A percentile compares a stretch with the other conserved stretches of the same genome.
phyloP scores from a whole-genome alignment of 257 asterid species.

The Solanum arcanum region DNA sequence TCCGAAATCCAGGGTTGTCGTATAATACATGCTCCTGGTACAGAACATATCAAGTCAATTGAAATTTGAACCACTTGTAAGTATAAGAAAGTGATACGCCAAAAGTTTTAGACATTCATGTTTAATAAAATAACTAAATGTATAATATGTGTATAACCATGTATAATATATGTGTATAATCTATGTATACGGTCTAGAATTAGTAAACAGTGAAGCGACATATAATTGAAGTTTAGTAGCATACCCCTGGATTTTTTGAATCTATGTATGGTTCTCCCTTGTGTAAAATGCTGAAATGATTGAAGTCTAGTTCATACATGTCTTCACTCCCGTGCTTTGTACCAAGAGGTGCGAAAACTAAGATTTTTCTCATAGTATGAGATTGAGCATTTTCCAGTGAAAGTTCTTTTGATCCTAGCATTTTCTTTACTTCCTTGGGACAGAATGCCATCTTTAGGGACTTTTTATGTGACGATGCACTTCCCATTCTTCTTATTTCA shows the following conservation, averaged over 20 bases:
- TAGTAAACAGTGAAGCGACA: background rate
- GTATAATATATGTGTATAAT: background rate
- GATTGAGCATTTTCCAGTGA: slow-evolving; percentile 13
- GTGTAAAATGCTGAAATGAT: slow-evolving; percentile 10
- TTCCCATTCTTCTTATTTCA: background rate
- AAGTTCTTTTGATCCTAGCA: slow-evolving; percentile 4
- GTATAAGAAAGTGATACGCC: background rate
- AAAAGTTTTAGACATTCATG: background rate
- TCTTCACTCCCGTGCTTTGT: slow-evolving; percentile 22
- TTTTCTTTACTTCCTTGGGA: slow-evolving; percentile 13
- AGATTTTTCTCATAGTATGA: slow-evolving; percentile 17
- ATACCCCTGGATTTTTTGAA: slow-evolving; percentile 10
- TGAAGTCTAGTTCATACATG: slow-evolving; percentile 18
- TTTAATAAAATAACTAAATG: background rate
- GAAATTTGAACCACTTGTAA: background rate
- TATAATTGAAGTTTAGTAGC: background rate
- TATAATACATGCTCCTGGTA: slow-evolving; percentile 14
- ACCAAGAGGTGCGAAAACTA: slow-evolving; percentile 19
- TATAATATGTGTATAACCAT: background rate
- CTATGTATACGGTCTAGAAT: background rate
- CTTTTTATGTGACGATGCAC: background rate
- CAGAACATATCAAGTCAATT: background rate
- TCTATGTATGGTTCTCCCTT: slow-evolving; percentile 10
- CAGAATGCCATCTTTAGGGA: slow-evolving; percentile 13
- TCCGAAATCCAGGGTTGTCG: slow-evolving; percentile 9